Evolutionary conservation across 1,139 yeast species (phyloP), one percentile per base, ranked within the genome.

Genomic region (Geotrichum fermentans): DNA sequence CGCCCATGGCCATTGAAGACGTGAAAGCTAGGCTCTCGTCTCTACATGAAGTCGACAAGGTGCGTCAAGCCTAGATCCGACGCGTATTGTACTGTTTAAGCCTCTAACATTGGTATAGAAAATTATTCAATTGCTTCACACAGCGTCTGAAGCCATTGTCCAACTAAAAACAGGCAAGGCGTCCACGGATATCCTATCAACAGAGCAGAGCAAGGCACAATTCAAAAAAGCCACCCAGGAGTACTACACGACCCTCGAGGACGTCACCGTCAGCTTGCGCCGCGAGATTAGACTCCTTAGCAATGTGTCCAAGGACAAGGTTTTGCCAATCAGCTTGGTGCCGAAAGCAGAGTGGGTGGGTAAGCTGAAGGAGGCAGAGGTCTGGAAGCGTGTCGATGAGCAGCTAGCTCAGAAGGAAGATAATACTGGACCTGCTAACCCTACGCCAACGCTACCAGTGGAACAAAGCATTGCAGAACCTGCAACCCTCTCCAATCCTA

Each of bases 61-160:
- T 60, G 49, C 14, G 63, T 47, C 4, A 24, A 24, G 10, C 28
- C 28, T 24, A 6, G 8, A 10, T 10, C 10, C 28, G 10, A 24
- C 28, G 28, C 28, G 28, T 24, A 6, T 24, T 24, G 28, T 6
- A 6, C 28, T 24, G 10, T 6, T 10, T 24, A 10, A 24, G 13
- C 14, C 13, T 5, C 2, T 16, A 22, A n/a, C 16, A n/a, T 35
- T 16, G 17, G 4, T 45, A n/a, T 37, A 58, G 52, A 63, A 65
- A 53, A 66, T 73, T 26, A 66, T 73, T 37, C 55, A 67, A 22
- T 58, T 73, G 49, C 53, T 73, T 21, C 67, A 66, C 34, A 62
- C 64, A 26, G 75, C 74, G 1, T 66, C 75, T 1, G 62, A 60
- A 22, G 69, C 73, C 1, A 67, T 72, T 2, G 67, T 61, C 35